These are phyloP conservation scores for Fusarium sp. DNA, from an alignment of 2,329 filamentous ascomycete genomes.

Conservation along the genomic window DNA sequence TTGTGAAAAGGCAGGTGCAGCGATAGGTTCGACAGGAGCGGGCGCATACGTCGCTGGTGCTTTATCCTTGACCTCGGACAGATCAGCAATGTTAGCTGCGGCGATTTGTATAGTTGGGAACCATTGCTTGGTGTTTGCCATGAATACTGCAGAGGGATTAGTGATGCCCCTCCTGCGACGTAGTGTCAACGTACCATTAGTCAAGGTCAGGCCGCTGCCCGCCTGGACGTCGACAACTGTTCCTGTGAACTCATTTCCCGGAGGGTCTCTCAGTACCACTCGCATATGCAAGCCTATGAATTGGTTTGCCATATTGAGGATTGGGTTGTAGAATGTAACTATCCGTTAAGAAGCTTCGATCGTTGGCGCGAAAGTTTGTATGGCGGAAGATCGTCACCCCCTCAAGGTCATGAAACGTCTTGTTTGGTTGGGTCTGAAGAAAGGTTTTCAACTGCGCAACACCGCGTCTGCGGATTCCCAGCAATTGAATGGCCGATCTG, in stretches of 20 bases:
- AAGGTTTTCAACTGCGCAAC: slow-evolving; percentile 11
- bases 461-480: not conserved
- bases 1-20: slow-evolving; percentile 46
- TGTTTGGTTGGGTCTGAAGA: slow-evolving; percentile 10
- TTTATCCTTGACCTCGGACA: slow-evolving; percentile 56
- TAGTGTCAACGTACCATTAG: slow-evolving; percentile 69
- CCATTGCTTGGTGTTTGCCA: slow-evolving; percentile 58
- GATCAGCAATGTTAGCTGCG: slow-evolving; percentile 59
- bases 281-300: slow-evolving; percentile 83
- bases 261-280: slow-evolving; percentile 76
- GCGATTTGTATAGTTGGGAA: slow-evolving; percentile 59
- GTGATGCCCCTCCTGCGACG: not conserved
- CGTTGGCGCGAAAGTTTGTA: slow-evolving; percentile 25
- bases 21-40: slow-evolving; percentile 43
- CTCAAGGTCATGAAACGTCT: slow-evolving; percentile 42
- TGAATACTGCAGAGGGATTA: slow-evolving; percentile 52
- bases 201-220: slow-evolving; percentile 75
- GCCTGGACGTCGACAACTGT: slow-evolving; percentile 76
- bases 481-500: not conserved
- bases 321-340: not conserved
- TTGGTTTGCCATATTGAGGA: slow-evolving; percentile 63
- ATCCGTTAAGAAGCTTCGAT: not conserved
- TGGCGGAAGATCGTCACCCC: slow-evolving; percentile 28
- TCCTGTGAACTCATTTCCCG: slow-evolving; percentile 74
- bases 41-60: slow-evolving; percentile 47